Evolutionary conservation across 148 eudicot species (phyloP).

Genomic region (Agrostemma githago): DNA sequence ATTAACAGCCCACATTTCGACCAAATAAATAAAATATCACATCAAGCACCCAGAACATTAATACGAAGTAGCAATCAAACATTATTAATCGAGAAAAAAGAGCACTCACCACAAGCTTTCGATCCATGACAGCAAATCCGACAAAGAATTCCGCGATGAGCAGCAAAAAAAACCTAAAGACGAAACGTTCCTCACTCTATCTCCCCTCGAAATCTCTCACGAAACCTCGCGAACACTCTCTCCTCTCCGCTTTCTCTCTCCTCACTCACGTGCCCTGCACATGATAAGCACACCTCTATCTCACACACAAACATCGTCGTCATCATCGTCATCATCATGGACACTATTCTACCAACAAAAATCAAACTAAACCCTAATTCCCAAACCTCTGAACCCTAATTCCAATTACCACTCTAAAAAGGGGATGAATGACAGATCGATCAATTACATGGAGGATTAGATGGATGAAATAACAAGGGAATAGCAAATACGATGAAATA

Average conservation of each 20-base stretch:
- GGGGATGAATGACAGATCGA: too few species aligned
- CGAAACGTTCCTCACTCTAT: slow-evolving; percentile 16
- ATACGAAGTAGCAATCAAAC: background rate
- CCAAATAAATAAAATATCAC: background rate
- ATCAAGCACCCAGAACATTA: background rate
- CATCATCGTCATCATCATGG: slow-evolving; percentile 16
- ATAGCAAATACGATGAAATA: background rate
- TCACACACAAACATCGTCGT: slow-evolving; percentile 56
- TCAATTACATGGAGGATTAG: background rate
- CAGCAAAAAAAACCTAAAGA: slow-evolving; percentile 15
- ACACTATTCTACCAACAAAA: slow-evolving; percentile 16
- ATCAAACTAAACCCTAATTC: slow-evolving; percentile 26
- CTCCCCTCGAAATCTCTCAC: slow-evolving; percentile 6
- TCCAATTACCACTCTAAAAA: background rate
- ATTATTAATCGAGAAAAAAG: background rate
- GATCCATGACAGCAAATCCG: slow-evolving; percentile 31
- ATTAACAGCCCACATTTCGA: background rate
- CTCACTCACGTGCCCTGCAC: slow-evolving; percentile 95
- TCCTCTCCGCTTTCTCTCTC: slow-evolving; percentile 41
- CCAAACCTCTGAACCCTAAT: background rate
- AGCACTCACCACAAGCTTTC: slow-evolving; percentile 86
- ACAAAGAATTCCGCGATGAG: background rate
- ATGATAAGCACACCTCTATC: slow-evolving; percentile 90
- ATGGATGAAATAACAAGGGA: background rate
- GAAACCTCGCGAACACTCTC: slow-evolving; percentile 42